Base-by-base conservation (phyloP, 2,329 filamentous ascomycete species). In the Ophiostoma sp. region DNA sequence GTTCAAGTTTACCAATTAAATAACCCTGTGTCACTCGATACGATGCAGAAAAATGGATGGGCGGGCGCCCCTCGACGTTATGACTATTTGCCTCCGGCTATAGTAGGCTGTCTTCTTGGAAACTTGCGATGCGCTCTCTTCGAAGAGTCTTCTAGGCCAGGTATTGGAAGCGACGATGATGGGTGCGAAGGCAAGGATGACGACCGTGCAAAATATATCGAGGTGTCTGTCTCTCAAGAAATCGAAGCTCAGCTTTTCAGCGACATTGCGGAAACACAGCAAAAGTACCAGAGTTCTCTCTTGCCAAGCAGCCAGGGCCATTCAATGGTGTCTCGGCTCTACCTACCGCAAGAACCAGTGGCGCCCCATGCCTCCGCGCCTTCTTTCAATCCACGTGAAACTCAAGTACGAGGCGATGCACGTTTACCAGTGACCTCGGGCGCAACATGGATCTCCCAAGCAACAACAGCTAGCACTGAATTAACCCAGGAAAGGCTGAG, bases 1-100 rank as follows among this genome's bases (percentile, higher is more conserved):
- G 76, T 84, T 28, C 84, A 90, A 76, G 83, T 92, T 0, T 92
- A 91, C 77, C 84, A 89, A 79, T 83, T 92, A 33, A 90, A 90
- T 77, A 86, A 91, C 78, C 87, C 89, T 0, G 82, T 89, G 1
- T 80, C 84, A 0, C 80, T 88, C 1, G 80, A 82, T 0, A 82
- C 85, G 70, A 87, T 91, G 82, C 84, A 83, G 61, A 81, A 83
- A 57, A 86, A 87, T 52, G 88, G 87, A 0, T 89, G 88, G 86
- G 78, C 90, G 0, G 80, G 82, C 1, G 72, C 75, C 3, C 85
- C 89, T n/a, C 81, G 83, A 33, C 86, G 85, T 69, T 90, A 86
- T 74, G 80, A 80, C 2, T 89, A 86, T 76, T 79, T 91, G 0
- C 86, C 86, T 1, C 89, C 88, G 1, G 87, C 87, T 1, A 84